Conservation (phyloP, 1,139 yeast species). For the Magnusiomyces suaveolens region DNA sequence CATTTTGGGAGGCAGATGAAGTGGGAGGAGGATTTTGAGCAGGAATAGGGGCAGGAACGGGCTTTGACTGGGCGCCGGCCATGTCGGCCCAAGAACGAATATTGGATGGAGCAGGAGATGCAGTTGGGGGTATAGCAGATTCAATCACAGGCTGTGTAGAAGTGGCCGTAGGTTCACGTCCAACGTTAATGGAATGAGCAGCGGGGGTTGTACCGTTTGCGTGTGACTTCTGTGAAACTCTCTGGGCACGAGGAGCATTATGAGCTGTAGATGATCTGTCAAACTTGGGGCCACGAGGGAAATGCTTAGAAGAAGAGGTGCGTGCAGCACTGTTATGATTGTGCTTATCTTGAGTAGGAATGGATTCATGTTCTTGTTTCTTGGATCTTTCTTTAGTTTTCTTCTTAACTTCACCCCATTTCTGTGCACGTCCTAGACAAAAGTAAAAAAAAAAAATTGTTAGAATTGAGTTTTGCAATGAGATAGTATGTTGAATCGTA, state of each 20-base stretch:
- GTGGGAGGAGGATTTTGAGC: constrained; percentile 11
- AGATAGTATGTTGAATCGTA: no score
- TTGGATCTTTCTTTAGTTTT: constrained; percentile 40
- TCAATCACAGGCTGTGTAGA: constrained; percentile 17
- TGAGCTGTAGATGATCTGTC: constrained; percentile 8
- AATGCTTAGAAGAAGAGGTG: constrained; percentile 10
- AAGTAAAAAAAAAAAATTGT: background rate
- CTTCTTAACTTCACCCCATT: constrained; percentile 57
- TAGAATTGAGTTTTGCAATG: background rate
- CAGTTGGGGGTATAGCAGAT: constrained; percentile 17
- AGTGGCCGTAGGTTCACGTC: constrained; percentile 11
- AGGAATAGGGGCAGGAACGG: constrained; percentile 2
- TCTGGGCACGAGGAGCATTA: constrained; percentile 10
- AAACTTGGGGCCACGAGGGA: constrained; percentile 14
- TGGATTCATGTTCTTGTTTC: constrained; percentile 18
- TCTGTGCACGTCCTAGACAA: constrained; percentile 35
- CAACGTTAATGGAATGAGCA: constrained; percentile 21
- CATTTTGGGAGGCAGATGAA: constrained; percentile 10
- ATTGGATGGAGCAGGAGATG: constrained; percentile 18
- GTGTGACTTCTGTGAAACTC: constrained; percentile 3
- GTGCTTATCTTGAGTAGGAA: constrained; percentile 9
- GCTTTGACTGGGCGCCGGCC: constrained; percentile 4
- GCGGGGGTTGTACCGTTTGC: constrained; percentile 14
- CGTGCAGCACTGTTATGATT: constrained; percentile 5
- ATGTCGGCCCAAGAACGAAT: constrained; percentile 21